phyloP scores from a whole-genome alignment of 2,329 filamentous ascomycete genomes.

The Chaetoscypha palmicola region DNA sequence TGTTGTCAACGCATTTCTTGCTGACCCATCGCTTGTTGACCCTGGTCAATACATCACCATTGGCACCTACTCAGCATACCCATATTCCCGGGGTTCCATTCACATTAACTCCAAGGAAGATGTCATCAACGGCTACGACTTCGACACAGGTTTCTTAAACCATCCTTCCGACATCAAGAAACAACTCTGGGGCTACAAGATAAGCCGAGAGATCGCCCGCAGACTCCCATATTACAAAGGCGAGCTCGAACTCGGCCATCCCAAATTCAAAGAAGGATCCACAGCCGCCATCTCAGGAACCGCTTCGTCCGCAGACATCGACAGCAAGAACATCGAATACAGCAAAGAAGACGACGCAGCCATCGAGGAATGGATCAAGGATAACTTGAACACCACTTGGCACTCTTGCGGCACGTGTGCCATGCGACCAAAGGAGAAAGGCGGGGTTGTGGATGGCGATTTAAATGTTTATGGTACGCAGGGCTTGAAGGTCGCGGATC shows the following conservation, averaged over 20 bases:
- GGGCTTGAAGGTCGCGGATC: constrained; percentile 38
- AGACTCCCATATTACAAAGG: constrained; percentile 46
- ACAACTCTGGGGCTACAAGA: constrained; percentile 58
- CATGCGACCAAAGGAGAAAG: constrained; percentile 32
- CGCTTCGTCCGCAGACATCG: constrained; percentile 24
- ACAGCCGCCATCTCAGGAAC: constrained; percentile 31
- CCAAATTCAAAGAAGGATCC: constrained; percentile 37
- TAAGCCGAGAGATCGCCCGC: constrained; percentile 52
- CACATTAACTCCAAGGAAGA: constrained; percentile 45
- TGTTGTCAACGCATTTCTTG: constrained; percentile 40
- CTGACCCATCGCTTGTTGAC: constrained; percentile 34
- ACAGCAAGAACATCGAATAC: constrained; percentile 34
- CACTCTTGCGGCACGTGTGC: constrained; percentile 36
- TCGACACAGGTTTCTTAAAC: constrained; percentile 50
- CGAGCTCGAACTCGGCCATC: constrained; percentile 38
- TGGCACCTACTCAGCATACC: constrained; percentile 50
- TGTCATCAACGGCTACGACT: constrained; percentile 41
- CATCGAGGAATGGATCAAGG: constrained; percentile 38
- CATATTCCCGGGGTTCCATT: constrained; percentile 53
- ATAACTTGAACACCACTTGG: constrained; percentile 36
- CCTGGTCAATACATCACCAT: constrained; percentile 45
- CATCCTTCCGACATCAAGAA: constrained; percentile 51
- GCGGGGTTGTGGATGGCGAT: constrained; percentile 34
- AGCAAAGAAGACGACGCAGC: constrained; percentile 29
- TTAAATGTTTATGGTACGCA: constrained; percentile 35